These are phyloP conservation scores for Poteriospumella lacustris DNA, from an alignment of 108 stramenopile genomes.

Conservation along the genomic window DNA sequence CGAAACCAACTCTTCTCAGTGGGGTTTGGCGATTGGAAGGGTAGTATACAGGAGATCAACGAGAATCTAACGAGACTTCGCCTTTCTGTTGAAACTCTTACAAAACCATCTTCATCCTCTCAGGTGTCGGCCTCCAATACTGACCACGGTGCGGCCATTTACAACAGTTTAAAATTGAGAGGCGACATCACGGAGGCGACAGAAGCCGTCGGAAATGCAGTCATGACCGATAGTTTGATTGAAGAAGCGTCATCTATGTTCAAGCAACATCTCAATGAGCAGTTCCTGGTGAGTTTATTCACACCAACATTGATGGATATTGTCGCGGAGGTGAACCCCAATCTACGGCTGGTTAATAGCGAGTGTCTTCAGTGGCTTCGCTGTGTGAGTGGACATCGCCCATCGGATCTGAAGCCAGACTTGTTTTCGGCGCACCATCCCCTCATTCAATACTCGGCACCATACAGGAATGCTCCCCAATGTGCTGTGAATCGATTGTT, in stretches of 20 bases:
- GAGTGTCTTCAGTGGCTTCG: slow-evolving; percentile 18
- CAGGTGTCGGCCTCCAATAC: slow-evolving; percentile 16
- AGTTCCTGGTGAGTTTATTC: slow-evolving; percentile 14
- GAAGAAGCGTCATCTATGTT: neutral
- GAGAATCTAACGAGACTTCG: no score
- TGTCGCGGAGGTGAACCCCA: neutral
- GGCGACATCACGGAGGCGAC: neutral
- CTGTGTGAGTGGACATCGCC: slow-evolving; percentile 7
- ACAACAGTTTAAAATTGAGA: neutral
- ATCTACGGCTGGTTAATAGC: slow-evolving; percentile 19
- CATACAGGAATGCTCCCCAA: slow-evolving; percentile 11
- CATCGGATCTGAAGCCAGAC: slow-evolving; percentile 19
- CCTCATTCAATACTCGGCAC: slow-evolving; percentile 11
- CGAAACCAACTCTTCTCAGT: no score
- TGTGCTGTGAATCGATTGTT: slow-evolving; percentile 9
- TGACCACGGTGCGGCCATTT: slow-evolving; percentile 16
- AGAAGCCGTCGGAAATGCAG: neutral
- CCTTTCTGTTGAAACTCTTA: no score
- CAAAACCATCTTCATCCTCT: no score
- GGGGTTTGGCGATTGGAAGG: no score
- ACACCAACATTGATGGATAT: slow-evolving; percentile 4
- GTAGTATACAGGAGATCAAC: no score
- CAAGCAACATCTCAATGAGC: slow-evolving; percentile 1
- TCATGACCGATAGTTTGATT: neutral
- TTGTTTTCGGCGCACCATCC: slow-evolving; percentile 20